Evolutionary conservation across 2,329 filamentous ascomycete species (phyloP).

Genomic region (Exophiala xenobiotica): DNA sequence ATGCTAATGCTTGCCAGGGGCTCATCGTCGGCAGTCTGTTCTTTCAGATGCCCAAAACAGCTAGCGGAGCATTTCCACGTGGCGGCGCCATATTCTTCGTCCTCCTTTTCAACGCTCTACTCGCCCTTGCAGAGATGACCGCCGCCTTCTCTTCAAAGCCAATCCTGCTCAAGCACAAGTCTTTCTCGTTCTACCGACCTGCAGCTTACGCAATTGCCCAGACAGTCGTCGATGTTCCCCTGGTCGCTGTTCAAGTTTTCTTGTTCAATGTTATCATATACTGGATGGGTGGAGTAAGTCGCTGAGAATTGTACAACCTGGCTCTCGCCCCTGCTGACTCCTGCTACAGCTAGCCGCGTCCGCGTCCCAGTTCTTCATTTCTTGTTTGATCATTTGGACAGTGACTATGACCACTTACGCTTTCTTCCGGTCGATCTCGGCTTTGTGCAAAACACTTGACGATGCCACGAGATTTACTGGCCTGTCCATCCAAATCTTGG

Average conservation of each 20-base stretch:
- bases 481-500: slow-evolving; percentile 49
- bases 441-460: slow-evolving; percentile 51
- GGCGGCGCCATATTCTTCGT: slow-evolving; percentile 64
- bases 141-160: slow-evolving; percentile 62
- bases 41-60: slow-evolving; percentile 53
- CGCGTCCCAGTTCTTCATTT: slow-evolving; percentile 63
- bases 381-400: slow-evolving; percentile 54
- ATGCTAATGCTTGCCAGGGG: slow-evolving; percentile 32
- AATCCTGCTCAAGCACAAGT: slow-evolving; percentile 69
- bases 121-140: slow-evolving; percentile 61
- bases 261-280: slow-evolving; percentile 63
- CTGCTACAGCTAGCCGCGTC: slow-evolving; percentile 47
- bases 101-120: slow-evolving; percentile 62
- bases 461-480: slow-evolving; percentile 52
- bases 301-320: not conserved
- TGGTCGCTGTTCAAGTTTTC: slow-evolving; percentile 58
- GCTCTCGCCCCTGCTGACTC: not conserved
- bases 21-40: slow-evolving; percentile 53
- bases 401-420: slow-evolving; percentile 57
- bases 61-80: slow-evolving; percentile 57
- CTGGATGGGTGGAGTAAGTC: slow-evolving; percentile 53
- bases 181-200: slow-evolving; percentile 67
- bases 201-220: slow-evolving; percentile 60
- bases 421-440: slow-evolving; percentile 53
- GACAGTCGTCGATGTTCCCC: slow-evolving; percentile 57